A percentile compares a stretch with the other conserved stretches of the same genome.
phyloP scores from a whole-genome alignment of 2,329 filamentous ascomycete species.

The Pseudogymnoascus sp. region DNA sequence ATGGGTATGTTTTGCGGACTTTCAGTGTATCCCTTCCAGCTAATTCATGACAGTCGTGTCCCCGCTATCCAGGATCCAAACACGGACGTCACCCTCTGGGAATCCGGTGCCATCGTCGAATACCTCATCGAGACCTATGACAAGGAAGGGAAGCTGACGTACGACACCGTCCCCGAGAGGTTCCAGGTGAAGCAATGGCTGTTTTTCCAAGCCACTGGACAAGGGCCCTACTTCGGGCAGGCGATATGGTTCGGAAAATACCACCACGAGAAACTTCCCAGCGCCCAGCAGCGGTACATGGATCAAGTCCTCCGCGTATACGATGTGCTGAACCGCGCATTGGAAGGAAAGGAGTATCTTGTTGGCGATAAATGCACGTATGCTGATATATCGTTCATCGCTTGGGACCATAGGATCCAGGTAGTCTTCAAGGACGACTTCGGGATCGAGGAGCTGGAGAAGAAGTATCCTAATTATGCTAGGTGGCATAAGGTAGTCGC shows the following conservation, averaged over 20 bases:
- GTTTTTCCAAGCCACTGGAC: constrained; percentile 30
- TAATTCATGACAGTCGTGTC: constrained; percentile 7
- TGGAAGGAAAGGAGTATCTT: constrained; percentile 29
- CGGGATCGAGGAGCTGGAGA: constrained; percentile 10
- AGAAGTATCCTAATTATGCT: constrained; percentile 11
- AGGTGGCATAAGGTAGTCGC: constrained; percentile 13
- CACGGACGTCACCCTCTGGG: constrained; percentile 36
- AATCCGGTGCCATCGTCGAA: constrained; percentile 36
- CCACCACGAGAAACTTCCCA: constrained; percentile 32
- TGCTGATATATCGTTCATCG: constrained; percentile 31
- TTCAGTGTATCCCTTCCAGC: constrained; percentile 7
- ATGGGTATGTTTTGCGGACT: constrained; percentile 12
- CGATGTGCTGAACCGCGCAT: constrained; percentile 32
- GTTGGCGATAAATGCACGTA: constrained; percentile 31
- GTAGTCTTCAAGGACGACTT: constrained; percentile 1
- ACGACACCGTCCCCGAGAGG: constrained; percentile 24
- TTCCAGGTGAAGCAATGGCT: constrained; percentile 30
- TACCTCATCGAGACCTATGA: constrained; percentile 35
- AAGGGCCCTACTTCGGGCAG: constrained; percentile 33
- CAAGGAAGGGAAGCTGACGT: constrained; percentile 28
- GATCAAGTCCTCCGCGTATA: constrained; percentile 36
- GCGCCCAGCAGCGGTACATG: constrained; percentile 34
- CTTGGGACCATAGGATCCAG: constrained; percentile 20
- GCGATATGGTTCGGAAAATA: constrained; percentile 24
- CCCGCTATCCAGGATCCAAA: constrained; percentile 30